Base-by-base conservation (phyloP, 1,139 yeast species). In the Scheffersomyces titani region DNA sequence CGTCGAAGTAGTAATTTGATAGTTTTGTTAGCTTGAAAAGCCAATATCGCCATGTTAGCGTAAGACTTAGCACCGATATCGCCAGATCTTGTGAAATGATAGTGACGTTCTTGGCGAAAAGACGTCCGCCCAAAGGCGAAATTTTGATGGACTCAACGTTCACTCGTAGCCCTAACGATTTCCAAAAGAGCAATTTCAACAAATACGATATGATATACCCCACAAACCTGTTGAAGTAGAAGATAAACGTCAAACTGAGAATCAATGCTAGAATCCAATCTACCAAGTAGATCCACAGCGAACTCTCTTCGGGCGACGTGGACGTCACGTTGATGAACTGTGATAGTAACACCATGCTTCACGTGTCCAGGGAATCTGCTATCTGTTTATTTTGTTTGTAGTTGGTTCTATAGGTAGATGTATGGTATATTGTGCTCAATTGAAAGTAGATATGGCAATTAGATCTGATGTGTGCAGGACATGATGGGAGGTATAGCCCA, bases 31-130 rank as follows among this genome's bases (percentile, higher is more conserved):
- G 69, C 5, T 76, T 75, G 55, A 90, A 66, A 19, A 79, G 75
- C 98, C 98, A 94, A 70, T 92, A 94, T 59, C 96, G 72, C 98
- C 98, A 94, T 0, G 97, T 90, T 44, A 94, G 69, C 61, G 86
- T 84, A 3, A 93, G 87, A 60, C 88, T 87, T 21, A 90, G 80
- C 1, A 90, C 78, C 6, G 92, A 83, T 1, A 90, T 69, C 2
- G 97, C 85, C 60, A 85, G 85, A 71, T 93, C 89, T 52, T 85
- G 78, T 13, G 92, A 89, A 11, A 89, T 83, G 21, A 91, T 78
- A 1, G 90, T 83, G 36, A 92, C 69, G 68, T 92, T 92, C 64
- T 88, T 90, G 67, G 92, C 85, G 68, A 90, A 85, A 2, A 94
- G 58, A 45, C 97, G 81, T 0, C 98, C 98, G 1, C 93, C 97